phyloP scores from a whole-genome alignment of 1,284 basidiomycete genomes.

The Cryptococcus jaspeensis region DNA sequence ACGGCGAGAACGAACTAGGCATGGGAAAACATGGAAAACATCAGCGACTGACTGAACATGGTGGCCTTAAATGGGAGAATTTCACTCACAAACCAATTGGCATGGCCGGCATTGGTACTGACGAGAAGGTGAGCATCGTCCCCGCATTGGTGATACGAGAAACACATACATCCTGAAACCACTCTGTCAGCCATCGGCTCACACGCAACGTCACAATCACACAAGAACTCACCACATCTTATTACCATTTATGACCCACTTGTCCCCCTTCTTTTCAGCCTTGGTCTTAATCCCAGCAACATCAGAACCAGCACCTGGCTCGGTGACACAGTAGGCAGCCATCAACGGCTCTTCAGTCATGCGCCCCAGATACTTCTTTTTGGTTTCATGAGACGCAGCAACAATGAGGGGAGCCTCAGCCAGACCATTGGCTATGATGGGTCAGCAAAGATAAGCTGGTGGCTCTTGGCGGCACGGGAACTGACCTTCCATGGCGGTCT shows the following conservation, averaged over 20 bases:
- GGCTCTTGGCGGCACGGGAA: background rate
- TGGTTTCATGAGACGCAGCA: slow-evolving; percentile 55
- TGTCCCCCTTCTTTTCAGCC: slow-evolving; percentile 55
- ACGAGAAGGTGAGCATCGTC: background rate
- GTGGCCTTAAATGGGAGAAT: background rate
- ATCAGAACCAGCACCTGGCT: slow-evolving; percentile 58
- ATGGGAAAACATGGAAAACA: background rate
- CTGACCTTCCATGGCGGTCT: slow-evolving; percentile 54
- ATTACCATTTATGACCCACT: slow-evolving; percentile 51
- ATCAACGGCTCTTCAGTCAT: slow-evolving; percentile 59
- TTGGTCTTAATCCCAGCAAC: slow-evolving; percentile 55
- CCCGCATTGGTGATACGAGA: background rate
- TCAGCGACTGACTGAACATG: background rate
- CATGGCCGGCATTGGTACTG: slow-evolving; percentile 56
- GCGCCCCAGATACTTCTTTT: slow-evolving; percentile 58
- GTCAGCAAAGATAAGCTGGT: slow-evolving; percentile 16
- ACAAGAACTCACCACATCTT: slow-evolving; percentile 59
- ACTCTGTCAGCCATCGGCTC: no score
- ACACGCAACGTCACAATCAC: no score
- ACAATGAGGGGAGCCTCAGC: slow-evolving; percentile 58
- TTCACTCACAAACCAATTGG: slow-evolving; percentile 52
- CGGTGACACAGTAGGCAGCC: slow-evolving; percentile 58
- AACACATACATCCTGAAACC: slow-evolving; percentile 44
- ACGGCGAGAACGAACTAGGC: slow-evolving; percentile 57
- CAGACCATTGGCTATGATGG: slow-evolving; percentile 52